Evolutionary conservation across 805 yeast genomes (phyloP).

Genomic region (Pichia californica): DNA sequence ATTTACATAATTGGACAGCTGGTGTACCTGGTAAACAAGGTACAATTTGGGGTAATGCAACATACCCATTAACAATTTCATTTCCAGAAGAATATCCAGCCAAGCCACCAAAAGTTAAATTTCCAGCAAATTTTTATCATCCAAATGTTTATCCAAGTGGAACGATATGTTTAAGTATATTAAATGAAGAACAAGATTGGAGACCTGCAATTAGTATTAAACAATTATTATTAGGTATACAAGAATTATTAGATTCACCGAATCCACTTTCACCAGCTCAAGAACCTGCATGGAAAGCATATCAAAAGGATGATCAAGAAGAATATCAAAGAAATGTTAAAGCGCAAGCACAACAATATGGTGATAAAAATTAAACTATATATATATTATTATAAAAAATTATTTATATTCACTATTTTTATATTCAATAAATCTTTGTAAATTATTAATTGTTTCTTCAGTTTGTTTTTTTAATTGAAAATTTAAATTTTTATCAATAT

Average conservation of each 20-base stretch:
- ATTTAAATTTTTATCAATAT: conserved; percentile 59
- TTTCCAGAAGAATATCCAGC: conserved; percentile 94
- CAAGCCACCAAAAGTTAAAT: conserved; percentile 90
- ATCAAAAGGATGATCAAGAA: conserved; percentile 56
- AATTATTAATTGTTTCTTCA: conserved; percentile 59
- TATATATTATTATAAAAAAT: background rate
- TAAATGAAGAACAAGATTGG: conserved; percentile 97
- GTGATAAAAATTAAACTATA: conserved; percentile 27
- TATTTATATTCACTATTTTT: conserved; percentile 41
- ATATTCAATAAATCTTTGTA: conserved; percentile 73
- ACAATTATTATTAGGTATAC: conserved; percentile 86
- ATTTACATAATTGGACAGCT: conserved; percentile 84
- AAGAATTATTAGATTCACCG: conserved; percentile 83
- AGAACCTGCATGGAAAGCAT: conserved; percentile 92
- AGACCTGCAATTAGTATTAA: conserved; percentile 91
- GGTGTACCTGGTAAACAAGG: conserved; percentile 91
- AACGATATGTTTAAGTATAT: conserved; percentile 84
- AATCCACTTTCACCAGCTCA: conserved; percentile 97
- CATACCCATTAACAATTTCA: conserved; percentile 71
- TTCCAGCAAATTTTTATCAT: conserved; percentile 87
- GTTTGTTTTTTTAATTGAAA: conserved; percentile 53
- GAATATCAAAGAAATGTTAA: conserved; percentile 70
- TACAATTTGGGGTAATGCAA: conserved; percentile 88
- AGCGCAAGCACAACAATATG: conserved; percentile 74
- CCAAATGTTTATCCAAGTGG: conserved; percentile 98